A percentile compares a stretch with the other conserved stretches of the same genome.
These are phyloP conservation scores for Calonectria pteridis DNA, from an alignment of 2,329 filamentous ascomycete species.

Conservation along the genomic window DNA sequence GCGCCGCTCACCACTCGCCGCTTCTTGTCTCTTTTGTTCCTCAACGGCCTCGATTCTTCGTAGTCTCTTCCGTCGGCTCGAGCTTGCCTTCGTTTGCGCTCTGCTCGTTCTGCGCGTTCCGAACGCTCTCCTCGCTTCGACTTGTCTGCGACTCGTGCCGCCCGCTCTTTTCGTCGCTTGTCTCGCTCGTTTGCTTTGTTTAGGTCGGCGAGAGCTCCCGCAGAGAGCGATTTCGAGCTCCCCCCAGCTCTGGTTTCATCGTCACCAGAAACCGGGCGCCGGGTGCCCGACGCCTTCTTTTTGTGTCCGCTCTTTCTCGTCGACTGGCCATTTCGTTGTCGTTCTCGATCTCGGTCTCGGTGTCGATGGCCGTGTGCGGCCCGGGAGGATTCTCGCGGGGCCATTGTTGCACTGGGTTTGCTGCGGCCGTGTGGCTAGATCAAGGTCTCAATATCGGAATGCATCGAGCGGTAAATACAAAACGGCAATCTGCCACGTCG, in stretches of 20 bases:
- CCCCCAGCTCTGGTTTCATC: constrained; percentile 49
- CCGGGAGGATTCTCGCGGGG: constrained; percentile 51
- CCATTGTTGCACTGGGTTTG: constrained; percentile 45
- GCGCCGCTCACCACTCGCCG: constrained; percentile 78
- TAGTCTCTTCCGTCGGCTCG: constrained; percentile 41
- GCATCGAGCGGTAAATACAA: constrained; percentile 12
- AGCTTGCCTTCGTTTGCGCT: constrained; percentile 46
- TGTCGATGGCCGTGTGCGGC: constrained; percentile 44
- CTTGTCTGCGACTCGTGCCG: constrained; percentile 16
- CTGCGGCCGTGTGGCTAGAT: constrained; percentile 40
- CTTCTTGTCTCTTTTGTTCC: constrained; percentile 59
- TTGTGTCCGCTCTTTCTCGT: constrained; percentile 51
- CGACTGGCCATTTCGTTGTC: constrained; percentile 46
- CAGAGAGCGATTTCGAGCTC: constrained; percentile 53
- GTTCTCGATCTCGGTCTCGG: constrained; percentile 38
- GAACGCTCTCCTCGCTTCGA: constrained; percentile 24
- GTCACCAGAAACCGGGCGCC: constrained; percentile 48
- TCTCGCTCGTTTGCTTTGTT: constrained; percentile 69
- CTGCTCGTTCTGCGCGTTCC: constrained; percentile 30
- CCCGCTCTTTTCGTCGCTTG: constrained; percentile 58
- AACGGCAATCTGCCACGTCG: constrained; percentile 22
- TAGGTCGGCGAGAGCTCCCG: constrained; percentile 74
- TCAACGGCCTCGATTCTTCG: constrained; percentile 47
- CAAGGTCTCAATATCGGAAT: constrained; percentile 36
- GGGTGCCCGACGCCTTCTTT: constrained; percentile 49